Evolutionary conservation across 371 early-diverging fungal species (phyloP), one percentile per base, ranked within the genome.

Genomic region (Mortierella sp.): DNA sequence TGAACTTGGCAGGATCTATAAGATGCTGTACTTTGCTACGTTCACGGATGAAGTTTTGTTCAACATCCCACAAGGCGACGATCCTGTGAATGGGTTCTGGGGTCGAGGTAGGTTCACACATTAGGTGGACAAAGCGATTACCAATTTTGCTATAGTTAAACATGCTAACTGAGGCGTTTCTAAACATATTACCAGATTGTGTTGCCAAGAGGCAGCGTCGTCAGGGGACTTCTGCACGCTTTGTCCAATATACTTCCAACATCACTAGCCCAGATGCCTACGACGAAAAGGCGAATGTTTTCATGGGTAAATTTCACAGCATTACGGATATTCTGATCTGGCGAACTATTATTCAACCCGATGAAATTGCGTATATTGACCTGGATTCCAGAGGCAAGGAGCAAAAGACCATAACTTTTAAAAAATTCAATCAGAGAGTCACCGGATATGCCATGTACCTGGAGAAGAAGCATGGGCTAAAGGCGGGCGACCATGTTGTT

Each of bases 271-370:
- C 84, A 3, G 84, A 85, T 28, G 88, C 87, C n/a, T 66, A 86
- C 15, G 95, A 95, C 68, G 93, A 92, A 67, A 85, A 87, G 28
- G 84, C 90, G 2, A 88, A 89, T 10, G 85, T 87, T 7, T 89
- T 90, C 61, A 74, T 95, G 67, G 81, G 85, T 22, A 78, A 85
- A 61, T 93, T 95, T 68, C 76, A 82, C 64, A 91, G 85, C 51
- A 87, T 93, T 49, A 86, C 91, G 0, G 94, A 94, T 59, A 70
- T 95, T 0, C 76, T 95, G 64, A 78, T 89, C 5, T 93, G 93
- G 93, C 87, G 95, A 28, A 89, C 93, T 0, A 83, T 86, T 1
- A 78, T 87, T 7, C 76, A 84, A 15, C 91, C 93, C 0, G 92
- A 93, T 26, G 94, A 93, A 17, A 70, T 84, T 0, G 96, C 93